Base-by-base conservation (phyloP, 257 asterid species). In the Penstemon newberryi region DNA sequence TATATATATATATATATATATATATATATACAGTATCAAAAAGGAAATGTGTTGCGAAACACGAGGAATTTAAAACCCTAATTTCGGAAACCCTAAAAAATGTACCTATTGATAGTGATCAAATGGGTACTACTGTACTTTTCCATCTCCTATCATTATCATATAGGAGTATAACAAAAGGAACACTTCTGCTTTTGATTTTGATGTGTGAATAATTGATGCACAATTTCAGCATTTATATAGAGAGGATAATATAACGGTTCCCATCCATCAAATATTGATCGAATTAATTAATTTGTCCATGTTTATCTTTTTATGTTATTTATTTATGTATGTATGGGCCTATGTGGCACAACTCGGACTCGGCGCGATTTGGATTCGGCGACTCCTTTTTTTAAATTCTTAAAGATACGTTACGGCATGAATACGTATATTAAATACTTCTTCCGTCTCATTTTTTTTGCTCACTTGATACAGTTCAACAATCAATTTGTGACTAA, bases 171-270 rank as follows among this genome's bases (percentile, higher is more conserved):
- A 25, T 25, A 59, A 51, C 58, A 61, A 61, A 71, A 77, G 39
- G 69, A 64, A 56, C 42, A 25, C 3, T 37, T 47, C 11, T 50
- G 54, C 56, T 65, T 56, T 56, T 74, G 71, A 25, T 25, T 25
- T 25, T 25, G 85, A 70, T 73, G 60, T 70, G 82, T 67, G 82
- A 62, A 67, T 49, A 46, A 63, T 38, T 19, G 70, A 54, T 39
- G 77, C 60, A 4, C 58, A 12, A 33, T 53, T 7, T 54, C 40
- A 10, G 75, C 53, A 62, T 73, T 76, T 79, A 70, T 60, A 80
- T 76, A 80, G 53, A 60, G 57, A 39, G 45, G 62, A 71, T 49
- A 53, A 36, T 19, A 15, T 15, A 15, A 53, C 7, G 63, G 40
- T 73, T 41, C 44, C 33, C 70, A 54, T 52, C 60, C 46, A 56